Conservation (phyloP, 2,329 filamentous ascomycete species). For the Stromatinia cepivora region DNA sequence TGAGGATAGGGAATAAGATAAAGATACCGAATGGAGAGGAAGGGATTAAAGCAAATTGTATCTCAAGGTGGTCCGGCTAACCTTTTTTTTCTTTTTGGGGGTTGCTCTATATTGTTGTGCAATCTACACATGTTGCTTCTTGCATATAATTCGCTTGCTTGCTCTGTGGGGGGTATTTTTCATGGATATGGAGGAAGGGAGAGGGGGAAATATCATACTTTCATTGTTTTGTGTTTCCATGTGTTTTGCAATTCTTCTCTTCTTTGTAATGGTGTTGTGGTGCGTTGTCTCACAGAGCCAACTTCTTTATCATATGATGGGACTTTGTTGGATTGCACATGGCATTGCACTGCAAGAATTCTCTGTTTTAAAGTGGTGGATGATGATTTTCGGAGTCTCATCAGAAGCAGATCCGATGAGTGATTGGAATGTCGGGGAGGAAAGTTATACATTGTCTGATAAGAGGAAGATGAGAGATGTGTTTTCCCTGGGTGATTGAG, state of each 20-base stretch:
- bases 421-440: background rate
- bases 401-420: background rate
- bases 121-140: slow-evolving; percentile 15
- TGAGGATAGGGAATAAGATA: slow-evolving; percentile 19
- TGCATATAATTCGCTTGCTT: slow-evolving; percentile 18
- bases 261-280: background rate
- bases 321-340: slow-evolving; percentile 14
- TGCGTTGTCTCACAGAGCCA: slow-evolving; percentile 10
- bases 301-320: slow-evolving; percentile 14
- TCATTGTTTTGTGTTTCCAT: background rate
- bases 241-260: background rate
- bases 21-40: slow-evolving; percentile 17
- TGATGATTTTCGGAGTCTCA: background rate
- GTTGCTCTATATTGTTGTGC: slow-evolving; percentile 5
- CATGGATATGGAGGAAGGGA: background rate
- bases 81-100: background rate
- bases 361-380: background rate
- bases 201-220: slow-evolving; percentile 3
- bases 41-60: slow-evolving; percentile 14
- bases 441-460: background rate
- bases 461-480: background rate
- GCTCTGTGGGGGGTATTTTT: background rate
- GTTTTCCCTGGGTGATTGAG: background rate
- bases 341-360: background rate
- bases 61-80: slow-evolving; percentile 8